These are phyloP conservation scores for Wickerhamiella dianesei DNA, from an alignment of 805 yeast species.

Conservation along the genomic window DNA sequence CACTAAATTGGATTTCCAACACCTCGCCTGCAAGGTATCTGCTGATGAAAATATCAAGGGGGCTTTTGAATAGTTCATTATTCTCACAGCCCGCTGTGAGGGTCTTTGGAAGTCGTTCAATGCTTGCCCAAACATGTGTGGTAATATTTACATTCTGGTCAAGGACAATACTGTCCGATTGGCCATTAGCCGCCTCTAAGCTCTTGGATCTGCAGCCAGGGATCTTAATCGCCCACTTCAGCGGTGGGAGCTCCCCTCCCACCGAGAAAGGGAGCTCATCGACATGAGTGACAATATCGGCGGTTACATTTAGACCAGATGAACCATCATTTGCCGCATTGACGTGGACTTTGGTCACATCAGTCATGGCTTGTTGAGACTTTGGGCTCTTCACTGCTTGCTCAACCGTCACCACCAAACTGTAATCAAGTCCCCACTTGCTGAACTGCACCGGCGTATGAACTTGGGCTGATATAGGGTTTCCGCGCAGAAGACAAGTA, in stretches of 20 bases:
- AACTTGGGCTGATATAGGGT: slow-evolving; percentile 6
- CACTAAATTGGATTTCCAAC: not conserved
- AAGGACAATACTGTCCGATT: slow-evolving; percentile 6
- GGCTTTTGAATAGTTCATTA: slow-evolving; percentile 13
- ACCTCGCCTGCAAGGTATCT: slow-evolving; percentile 19
- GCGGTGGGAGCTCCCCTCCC: slow-evolving; percentile 18
- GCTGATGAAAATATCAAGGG: slow-evolving; percentile 20
- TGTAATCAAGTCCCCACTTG: slow-evolving; percentile 13
- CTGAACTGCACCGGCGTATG: slow-evolving; percentile 6
- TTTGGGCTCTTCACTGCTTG: slow-evolving; percentile 5
- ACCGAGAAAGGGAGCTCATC: slow-evolving; percentile 8
- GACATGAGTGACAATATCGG: slow-evolving; percentile 8
- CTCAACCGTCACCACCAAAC: slow-evolving; percentile 5
- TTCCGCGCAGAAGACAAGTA: slow-evolving; percentile 2
- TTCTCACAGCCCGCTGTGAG: slow-evolving; percentile 17
- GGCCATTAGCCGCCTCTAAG: slow-evolving; percentile 12
- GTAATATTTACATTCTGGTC: slow-evolving; percentile 2
- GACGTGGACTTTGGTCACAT: not conserved
- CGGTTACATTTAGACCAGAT: slow-evolving; percentile 5
- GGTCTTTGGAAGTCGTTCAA: slow-evolving; percentile 16
- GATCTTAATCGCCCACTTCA: slow-evolving; percentile 21
- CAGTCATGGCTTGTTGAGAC: slow-evolving; percentile 10
- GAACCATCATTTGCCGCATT: not conserved
- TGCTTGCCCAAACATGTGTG: slow-evolving; percentile 12
- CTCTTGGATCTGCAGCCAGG: slow-evolving; percentile 19